Evolutionary conservation across 2,329 filamentous ascomycete genomes (phyloP).

Genomic region (Exophiala bonariae): DNA sequence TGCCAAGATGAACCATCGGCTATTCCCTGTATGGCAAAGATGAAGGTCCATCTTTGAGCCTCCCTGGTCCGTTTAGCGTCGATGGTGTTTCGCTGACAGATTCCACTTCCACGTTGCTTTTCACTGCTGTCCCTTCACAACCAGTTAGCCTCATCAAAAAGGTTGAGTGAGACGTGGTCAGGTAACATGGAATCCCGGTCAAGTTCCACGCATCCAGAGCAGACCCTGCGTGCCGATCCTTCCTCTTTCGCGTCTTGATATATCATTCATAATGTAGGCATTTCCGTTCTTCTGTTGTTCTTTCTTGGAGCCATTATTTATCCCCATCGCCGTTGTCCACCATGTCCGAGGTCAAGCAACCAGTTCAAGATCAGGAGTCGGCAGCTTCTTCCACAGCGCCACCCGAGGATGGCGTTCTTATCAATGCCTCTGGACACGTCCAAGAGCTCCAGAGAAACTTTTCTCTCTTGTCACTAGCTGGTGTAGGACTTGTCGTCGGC

Average conservation of each 20-base stretch:
- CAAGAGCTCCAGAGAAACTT: slow-evolving; percentile 66
- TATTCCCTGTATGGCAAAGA: too few species aligned
- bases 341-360: neutral
- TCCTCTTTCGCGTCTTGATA: neutral
- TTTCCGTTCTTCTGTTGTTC: too few species aligned
- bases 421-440: slow-evolving; percentile 65
- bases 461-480: slow-evolving; percentile 59
- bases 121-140: too few species aligned
- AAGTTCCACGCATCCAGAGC: neutral
- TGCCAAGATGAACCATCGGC: too few species aligned
- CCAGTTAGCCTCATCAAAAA: too few species aligned
- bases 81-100: too few species aligned
- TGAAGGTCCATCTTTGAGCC: too few species aligned
- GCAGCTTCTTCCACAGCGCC: neutral
- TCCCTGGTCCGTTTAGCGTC: too few species aligned
- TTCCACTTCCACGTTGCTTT: too few species aligned
- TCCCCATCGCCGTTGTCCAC: neutral
- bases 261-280: neutral
- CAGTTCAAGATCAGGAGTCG: neutral
- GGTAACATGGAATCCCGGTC: too few species aligned
- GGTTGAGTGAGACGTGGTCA: too few species aligned
- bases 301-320: too few species aligned
- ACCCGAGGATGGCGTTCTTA: slow-evolving; percentile 11
- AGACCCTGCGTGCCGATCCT: neutral
- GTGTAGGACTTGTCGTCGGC: slow-evolving; percentile 61